Percentiles rank a stretch among this genome's conserved stretches.
Conservation (phyloP, 495 filamentous ascomycete genomes). For the Bacidia gigantensis region DNA sequence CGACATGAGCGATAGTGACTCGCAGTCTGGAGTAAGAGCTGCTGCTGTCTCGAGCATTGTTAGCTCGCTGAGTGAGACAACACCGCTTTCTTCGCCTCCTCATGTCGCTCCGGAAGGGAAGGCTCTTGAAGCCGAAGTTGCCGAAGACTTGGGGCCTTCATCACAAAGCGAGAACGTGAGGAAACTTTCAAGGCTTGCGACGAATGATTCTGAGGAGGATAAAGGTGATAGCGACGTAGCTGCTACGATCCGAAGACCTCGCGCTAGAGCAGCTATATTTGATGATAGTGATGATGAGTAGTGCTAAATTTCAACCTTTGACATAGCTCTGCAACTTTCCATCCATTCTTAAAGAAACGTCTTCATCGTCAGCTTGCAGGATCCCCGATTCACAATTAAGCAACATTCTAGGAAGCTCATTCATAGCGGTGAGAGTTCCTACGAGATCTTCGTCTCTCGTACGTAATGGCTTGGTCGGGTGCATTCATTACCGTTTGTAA, state of each 20-base stretch:
- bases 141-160: slow-evolving; percentile 8
- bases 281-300: slow-evolving; percentile 38
- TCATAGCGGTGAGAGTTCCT: too few relatives aligned
- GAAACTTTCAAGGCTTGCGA: not conserved
- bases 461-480: too few relatives aligned
- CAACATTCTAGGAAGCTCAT: too few relatives aligned
- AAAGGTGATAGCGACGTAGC: slow-evolving; percentile 28
- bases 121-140: slow-evolving; percentile 17
- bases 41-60: slow-evolving; percentile 6
- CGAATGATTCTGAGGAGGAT: slow-evolving; percentile 12
- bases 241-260: slow-evolving; percentile 22
- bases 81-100: slow-evolving; percentile 21
- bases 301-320: not conserved
- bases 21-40: slow-evolving; percentile 16
- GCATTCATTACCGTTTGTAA: too few relatives aligned
- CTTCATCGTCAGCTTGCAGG: too few relatives aligned
- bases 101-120: slow-evolving; percentile 1
- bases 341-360: not conserved
- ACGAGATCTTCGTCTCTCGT: too few relatives aligned
- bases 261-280: slow-evolving; percentile 34
- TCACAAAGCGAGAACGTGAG: not conserved
- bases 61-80: slow-evolving; percentile 14
- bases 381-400: too few relatives aligned
- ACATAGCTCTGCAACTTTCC: too few relatives aligned
- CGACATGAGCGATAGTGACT: slow-evolving; percentile 3